Evolutionary conservation across 2,329 filamentous ascomycete genomes (phyloP).

Genomic region (Aspergillus clavatus): DNA sequence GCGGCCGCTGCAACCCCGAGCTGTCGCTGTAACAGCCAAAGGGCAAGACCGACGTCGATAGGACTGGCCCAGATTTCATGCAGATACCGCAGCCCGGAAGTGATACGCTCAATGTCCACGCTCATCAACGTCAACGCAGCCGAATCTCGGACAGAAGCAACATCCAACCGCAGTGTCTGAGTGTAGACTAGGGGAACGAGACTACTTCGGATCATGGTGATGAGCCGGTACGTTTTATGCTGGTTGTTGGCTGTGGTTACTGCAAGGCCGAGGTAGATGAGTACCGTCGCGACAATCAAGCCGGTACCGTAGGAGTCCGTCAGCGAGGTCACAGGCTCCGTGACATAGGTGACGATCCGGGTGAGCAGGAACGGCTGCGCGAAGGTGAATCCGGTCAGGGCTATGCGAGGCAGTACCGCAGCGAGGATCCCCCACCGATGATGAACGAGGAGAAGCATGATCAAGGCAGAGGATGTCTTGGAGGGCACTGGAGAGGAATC

Average conservation of each 20-base stretch:
- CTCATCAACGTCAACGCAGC: conserved; percentile 32
- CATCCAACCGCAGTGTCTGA: conserved; percentile 22
- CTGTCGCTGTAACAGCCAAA: conserved; percentile 17
- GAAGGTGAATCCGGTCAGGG: conserved; percentile 42
- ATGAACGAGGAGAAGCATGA: no score
- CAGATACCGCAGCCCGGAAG: conserved; percentile 16
- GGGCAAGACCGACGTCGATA: conserved; percentile 13
- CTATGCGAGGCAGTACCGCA: no score
- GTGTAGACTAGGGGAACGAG: conserved; percentile 28
- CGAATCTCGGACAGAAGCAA: conserved; percentile 11
- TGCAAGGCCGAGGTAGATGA: conserved; percentile 43
- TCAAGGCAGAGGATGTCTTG: no score
- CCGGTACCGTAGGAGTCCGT: conserved; percentile 24
- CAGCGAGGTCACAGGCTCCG: background rate
- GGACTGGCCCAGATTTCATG: conserved; percentile 24
- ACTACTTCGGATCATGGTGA: conserved; percentile 5
- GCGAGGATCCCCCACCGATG: conserved; percentile 30
- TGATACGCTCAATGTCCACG: conserved; percentile 29
- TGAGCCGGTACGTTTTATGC: conserved; percentile 9
- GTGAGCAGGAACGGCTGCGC: conserved; percentile 45
- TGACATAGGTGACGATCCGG: background rate
- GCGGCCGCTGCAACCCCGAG: conserved; percentile 21
- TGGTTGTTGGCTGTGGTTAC: conserved; percentile 21
- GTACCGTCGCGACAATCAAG: conserved; percentile 39
- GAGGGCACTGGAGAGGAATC: no score